phyloP scores from a whole-genome alignment of 2,329 filamentous ascomycete genomes.

The Fusarium tjaetaba region DNA sequence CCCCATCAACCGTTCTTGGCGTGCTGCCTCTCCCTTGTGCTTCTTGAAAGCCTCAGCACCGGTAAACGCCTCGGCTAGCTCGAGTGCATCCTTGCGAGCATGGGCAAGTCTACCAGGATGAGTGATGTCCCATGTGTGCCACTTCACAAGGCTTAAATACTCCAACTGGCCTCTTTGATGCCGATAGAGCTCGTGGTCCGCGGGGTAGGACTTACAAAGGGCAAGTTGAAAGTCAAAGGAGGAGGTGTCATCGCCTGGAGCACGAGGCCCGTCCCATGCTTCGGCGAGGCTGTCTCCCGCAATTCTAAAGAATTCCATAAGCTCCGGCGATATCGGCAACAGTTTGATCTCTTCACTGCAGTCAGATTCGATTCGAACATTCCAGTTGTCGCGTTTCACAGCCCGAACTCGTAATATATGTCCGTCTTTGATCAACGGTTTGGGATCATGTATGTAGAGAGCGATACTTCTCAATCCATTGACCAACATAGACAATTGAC shows the following conservation, averaged over 20 bases:
- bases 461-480: background rate
- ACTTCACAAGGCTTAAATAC: accelerated
- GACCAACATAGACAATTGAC: background rate
- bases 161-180: background rate
- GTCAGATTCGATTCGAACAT: background rate
- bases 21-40: accelerated
- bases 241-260: background rate
- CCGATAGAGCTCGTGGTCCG: background rate
- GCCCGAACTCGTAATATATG: background rate
- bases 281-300: background rate
- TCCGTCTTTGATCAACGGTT: background rate
- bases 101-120: background rate
- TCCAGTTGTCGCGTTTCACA: background rate
- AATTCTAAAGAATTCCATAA: background rate
- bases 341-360: background rate
- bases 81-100: background rate
- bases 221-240: background rate
- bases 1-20: too few species aligned
- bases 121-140: background rate
- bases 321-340: background rate
- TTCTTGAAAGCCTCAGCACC: background rate
- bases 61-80: background rate
- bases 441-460: background rate
- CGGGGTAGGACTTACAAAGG: background rate
- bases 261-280: background rate